These are phyloP conservation scores for Metschnikowia arizonensis DNA, from an alignment of 805 yeast genomes.

Conservation along the genomic window DNA sequence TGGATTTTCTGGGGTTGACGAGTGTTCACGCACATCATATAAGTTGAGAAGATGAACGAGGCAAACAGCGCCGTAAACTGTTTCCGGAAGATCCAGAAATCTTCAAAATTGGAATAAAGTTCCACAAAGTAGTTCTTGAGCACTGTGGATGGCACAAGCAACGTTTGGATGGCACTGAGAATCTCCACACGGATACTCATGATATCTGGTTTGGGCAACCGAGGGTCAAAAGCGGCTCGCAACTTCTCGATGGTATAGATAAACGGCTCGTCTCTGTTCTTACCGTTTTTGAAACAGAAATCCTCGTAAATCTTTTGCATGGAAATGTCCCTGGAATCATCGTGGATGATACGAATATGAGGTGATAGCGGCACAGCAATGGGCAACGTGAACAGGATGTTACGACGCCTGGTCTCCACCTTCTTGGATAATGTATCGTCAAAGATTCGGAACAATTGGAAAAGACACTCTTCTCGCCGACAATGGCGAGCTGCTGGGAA, in stretches of 20 bases:
- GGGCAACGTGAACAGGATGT: constrained; percentile 82
- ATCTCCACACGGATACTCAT: constrained; percentile 88
- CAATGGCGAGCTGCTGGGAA: constrained; percentile 97
- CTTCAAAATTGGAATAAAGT: constrained; percentile 75
- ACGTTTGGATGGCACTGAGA: constrained; percentile 80
- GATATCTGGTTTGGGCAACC: constrained; percentile 88
- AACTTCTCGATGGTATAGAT: constrained; percentile 80
- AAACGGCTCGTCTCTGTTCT: constrained; percentile 84
- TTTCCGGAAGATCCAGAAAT: constrained; percentile 95
- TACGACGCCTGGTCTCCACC: constrained; percentile 84
- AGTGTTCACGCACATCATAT: constrained; percentile 88
- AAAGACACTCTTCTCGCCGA: constrained; percentile 90
- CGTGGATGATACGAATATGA: constrained; percentile 84
- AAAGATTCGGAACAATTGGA: constrained; percentile 86
- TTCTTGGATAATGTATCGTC: constrained; percentile 74
- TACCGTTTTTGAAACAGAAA: constrained; percentile 67
- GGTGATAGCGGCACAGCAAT: constrained; percentile 92
- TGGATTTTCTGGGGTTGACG: constrained; percentile 93
- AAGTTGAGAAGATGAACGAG: constrained; percentile 84
- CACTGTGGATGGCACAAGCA: constrained; percentile 80
- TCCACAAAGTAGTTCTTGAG: constrained; percentile 72
- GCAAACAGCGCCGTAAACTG: constrained; percentile 95
- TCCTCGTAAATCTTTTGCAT: constrained; percentile 85
- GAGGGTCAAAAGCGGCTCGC: constrained; percentile 89
- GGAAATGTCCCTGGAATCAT: constrained; percentile 70